phyloP scores from a whole-genome alignment of 305 asterid genomes.

The Fraxinus latifolia region DNA sequence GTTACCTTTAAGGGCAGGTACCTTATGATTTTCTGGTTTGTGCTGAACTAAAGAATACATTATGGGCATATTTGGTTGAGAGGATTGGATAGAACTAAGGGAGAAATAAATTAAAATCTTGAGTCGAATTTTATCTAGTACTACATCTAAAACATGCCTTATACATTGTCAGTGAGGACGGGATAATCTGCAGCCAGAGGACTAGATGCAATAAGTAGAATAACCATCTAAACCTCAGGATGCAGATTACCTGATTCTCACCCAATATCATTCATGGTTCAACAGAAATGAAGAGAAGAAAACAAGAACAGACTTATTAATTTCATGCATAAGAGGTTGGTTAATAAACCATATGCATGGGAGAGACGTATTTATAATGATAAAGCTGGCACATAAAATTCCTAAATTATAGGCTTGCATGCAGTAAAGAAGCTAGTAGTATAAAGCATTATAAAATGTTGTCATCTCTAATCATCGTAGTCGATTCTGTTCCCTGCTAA shows the following conservation, averaged over 20 bases:
- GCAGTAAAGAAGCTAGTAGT: not conserved
- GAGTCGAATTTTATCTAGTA: not conserved
- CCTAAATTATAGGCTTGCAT: not conserved
- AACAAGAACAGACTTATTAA: not conserved
- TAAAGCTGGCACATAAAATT: constrained; percentile 8
- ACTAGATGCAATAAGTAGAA: constrained; percentile 23
- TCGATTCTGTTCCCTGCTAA: constrained; percentile 33
- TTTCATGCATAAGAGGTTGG: constrained; percentile 23
- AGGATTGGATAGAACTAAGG: not conserved
- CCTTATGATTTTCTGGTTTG: not conserved
- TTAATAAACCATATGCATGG: constrained; percentile 26
- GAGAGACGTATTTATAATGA: constrained; percentile 27
- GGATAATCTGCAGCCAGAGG: constrained; percentile 75
- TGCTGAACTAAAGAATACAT: not conserved
- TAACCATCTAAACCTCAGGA: constrained; percentile 61
- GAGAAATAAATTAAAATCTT: not conserved
- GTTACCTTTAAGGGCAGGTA: constrained; percentile 15
- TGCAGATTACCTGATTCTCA: constrained; percentile 53
- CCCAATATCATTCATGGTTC: constrained; percentile 17
- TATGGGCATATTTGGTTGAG: not conserved
- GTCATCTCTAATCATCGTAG: constrained; percentile 27
- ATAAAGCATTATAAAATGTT: constrained; percentile 33
- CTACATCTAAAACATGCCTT: not conserved
- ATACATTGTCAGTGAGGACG: constrained; percentile 26
- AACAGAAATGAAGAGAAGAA: constrained; percentile 3